A percentile compares a stretch with the other conserved stretches of the same genome.
Conservation (phyloP, 176 grass and related monocot species). For the Raddia distichophylla region DNA sequence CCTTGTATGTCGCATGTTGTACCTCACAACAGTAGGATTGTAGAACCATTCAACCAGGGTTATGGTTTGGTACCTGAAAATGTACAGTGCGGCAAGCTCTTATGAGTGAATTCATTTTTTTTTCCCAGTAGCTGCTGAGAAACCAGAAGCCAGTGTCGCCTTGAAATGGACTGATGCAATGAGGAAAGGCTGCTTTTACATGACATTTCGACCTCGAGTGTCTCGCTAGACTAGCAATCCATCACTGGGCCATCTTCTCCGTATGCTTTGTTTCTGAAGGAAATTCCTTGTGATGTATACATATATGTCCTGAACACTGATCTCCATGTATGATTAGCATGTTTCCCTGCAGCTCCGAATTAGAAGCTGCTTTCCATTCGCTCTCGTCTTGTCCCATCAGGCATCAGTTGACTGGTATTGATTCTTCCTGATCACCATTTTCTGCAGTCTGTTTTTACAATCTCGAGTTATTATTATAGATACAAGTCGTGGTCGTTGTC, state of each 20-base stretch:
- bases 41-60: neutral
- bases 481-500: conserved; percentile 1
- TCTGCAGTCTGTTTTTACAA: neutral
- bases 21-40: conserved; percentile 25
- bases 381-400: conserved; percentile 37
- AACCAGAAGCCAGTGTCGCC: conserved; percentile 9
- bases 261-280: neutral
- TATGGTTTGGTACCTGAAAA: conserved; percentile 3
- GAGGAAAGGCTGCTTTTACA: neutral
- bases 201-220: neutral
- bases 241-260: neutral
- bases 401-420: conserved; percentile 28
- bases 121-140: conserved; percentile 7
- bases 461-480: neutral
- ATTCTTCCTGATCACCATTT: neutral
- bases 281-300: neutral
- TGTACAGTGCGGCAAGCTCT: conserved; percentile 13
- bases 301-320: neutral
- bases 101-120: neutral
- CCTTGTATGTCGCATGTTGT: conserved; percentile 36
- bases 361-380: neutral
- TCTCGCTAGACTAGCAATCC: neutral
- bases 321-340: neutral
- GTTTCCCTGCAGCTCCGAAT: neutral
- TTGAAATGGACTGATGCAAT: conserved; percentile 8